phyloP scores from a whole-genome alignment of 2,329 filamentous ascomycete species.

The Penicillium sp. region DNA sequence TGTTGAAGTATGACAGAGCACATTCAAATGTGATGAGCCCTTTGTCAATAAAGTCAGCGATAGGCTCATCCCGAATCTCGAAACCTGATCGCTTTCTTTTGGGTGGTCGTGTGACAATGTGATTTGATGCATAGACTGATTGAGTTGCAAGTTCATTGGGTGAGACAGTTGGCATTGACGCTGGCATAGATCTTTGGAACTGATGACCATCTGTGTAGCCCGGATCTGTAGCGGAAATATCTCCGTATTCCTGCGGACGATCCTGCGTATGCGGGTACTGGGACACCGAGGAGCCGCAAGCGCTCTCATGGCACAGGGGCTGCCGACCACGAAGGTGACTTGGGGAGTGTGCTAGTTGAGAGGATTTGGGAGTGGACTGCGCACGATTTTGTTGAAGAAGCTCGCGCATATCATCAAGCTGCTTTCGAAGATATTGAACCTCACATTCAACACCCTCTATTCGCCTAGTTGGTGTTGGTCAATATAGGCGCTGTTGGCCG shows the following conservation, averaged over 20 bases:
- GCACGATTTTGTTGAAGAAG: constrained; percentile 16
- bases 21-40: constrained; percentile 36
- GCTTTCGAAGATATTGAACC: constrained; percentile 28
- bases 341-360: constrained; percentile 7
- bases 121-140: constrained; percentile 1
- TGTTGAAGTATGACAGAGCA: constrained; percentile 36
- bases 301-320: constrained; percentile 2
- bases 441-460: constrained; percentile 37
- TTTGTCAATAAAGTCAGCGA: constrained; percentile 38
- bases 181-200: constrained; percentile 6
- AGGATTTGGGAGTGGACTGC: background rate
- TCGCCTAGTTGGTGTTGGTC: constrained; percentile 24
- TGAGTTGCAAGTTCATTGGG: constrained; percentile 8
- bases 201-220: constrained; percentile 1
- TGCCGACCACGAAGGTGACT: constrained; percentile 1
- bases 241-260: background rate
- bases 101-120: constrained; percentile 5
- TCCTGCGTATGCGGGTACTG: constrained; percentile 3
- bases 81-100: constrained; percentile 36
- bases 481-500: background rate
- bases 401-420: constrained; percentile 29
- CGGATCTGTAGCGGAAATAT: background rate
- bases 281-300: constrained; percentile 6
- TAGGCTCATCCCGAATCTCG: constrained; percentile 34
- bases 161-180: constrained; percentile 6